Conservation (phyloP, 2,329 filamentous ascomycete genomes). For the Cucurbitaria berberidis region DNA sequence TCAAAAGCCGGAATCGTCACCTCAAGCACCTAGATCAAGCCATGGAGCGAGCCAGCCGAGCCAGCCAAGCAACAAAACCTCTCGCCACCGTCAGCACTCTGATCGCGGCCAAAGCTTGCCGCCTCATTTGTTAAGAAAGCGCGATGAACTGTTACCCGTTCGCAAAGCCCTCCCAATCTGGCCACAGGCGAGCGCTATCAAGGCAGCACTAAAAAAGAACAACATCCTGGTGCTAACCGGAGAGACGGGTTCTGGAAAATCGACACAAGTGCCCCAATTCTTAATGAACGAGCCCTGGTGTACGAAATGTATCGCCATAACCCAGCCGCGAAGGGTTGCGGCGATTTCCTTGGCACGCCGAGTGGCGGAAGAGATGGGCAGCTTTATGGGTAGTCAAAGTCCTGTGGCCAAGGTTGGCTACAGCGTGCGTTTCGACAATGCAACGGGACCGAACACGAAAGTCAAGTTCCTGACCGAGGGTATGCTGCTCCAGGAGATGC, state of each 20-base stretch:
- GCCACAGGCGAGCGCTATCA: conserved; percentile 73
- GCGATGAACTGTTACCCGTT: conserved; percentile 55
- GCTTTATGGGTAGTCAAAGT: conserved; percentile 64
- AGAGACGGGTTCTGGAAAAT: conserved; percentile 96
- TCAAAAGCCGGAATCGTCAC: conserved; percentile 2
- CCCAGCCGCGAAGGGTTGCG: conserved; percentile 90
- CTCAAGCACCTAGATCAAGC: not conserved
- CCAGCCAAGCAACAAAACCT: conserved; percentile 4
- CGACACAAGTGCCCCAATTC: conserved; percentile 94
- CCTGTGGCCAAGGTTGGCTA: conserved; percentile 79
- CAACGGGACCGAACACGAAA: conserved; percentile 77
- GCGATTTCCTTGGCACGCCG: conserved; percentile 89
- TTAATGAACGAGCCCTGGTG: conserved; percentile 83
- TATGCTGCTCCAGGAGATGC: conserved; percentile 91
- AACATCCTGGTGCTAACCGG: conserved; percentile 86
- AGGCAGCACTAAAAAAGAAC: conserved; percentile 64
- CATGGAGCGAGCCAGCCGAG: conserved; percentile 5
- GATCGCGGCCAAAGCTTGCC: conserved; percentile 20
- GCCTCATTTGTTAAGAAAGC: conserved; percentile 49
- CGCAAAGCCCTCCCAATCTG: conserved; percentile 82
- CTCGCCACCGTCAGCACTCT: not conserved
- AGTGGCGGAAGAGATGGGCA: conserved; percentile 83
- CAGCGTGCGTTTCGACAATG: conserved; percentile 91
- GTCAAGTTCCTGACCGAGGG: conserved; percentile 97
- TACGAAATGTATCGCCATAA: conserved; percentile 80